Evolutionary conservation across 495 filamentous ascomycete genomes (phyloP).

Genomic region (Aspergillus nidulans): DNA sequence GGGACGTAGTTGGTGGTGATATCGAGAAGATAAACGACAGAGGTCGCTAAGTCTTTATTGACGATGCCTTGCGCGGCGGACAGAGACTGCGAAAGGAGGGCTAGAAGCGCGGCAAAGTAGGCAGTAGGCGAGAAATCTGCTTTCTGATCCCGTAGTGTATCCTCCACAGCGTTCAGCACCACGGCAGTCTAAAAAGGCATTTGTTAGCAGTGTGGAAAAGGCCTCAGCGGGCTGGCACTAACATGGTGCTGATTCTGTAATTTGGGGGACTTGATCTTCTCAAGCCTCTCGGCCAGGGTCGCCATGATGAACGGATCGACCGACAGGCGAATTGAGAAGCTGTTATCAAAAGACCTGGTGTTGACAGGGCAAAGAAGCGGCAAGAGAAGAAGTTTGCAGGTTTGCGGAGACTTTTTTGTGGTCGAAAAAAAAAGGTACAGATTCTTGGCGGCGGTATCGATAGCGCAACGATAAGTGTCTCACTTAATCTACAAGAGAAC

Average conservation of each 20-base stretch:
- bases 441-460: conserved; percentile 31
- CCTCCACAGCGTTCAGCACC: conserved; percentile 85
- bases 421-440: conserved; percentile 33
- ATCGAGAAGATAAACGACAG: conserved; percentile 95
- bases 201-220: conserved; percentile 14
- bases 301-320: conserved; percentile 45
- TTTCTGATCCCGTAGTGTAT: conserved; percentile 82
- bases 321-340: conserved; percentile 22
- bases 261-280: conserved; percentile 94
- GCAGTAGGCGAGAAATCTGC: conserved; percentile 77
- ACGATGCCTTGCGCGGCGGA: conserved; percentile 55
- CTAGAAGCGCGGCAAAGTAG: conserved; percentile 95
- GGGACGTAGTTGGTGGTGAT: conserved; percentile 79
- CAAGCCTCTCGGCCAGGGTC: conserved; percentile 84
- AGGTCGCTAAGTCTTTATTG: conserved; percentile 80
- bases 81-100: conserved; percentile 73
- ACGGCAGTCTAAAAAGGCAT: conserved; percentile 67
- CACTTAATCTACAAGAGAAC: neutral
- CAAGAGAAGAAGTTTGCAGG: conserved; percentile 21
- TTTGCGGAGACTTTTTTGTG: conserved; percentile 30
- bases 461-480: conserved; percentile 6
- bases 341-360: conserved; percentile 4
- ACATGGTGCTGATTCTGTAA: conserved; percentile 93
- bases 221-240: conserved; percentile 22
- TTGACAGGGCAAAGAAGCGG: conserved; percentile 24